phyloP scores from a whole-genome alignment of 129 eudicot genomes.

The Helichrysum umbraculigerum region DNA sequence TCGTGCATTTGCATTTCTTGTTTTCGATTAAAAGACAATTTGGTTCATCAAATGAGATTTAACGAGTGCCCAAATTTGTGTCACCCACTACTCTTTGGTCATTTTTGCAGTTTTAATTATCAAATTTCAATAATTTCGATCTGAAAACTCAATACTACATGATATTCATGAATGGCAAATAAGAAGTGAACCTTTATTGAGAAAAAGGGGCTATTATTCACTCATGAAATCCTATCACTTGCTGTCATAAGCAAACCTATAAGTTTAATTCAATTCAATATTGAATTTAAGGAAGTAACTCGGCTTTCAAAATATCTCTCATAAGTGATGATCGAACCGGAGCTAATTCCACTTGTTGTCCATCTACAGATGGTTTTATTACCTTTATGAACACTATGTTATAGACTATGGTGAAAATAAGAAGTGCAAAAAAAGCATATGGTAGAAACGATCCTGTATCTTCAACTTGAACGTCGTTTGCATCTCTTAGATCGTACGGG shows the following conservation, averaged over 20 bases:
- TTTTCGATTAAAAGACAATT: no score
- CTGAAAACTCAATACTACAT: not conserved
- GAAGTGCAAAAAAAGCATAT: slow-evolving; percentile 37
- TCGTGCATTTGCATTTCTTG: no score
- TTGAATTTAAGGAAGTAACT: slow-evolving; percentile 26
- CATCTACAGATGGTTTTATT: slow-evolving; percentile 60
- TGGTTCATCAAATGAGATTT: no score
- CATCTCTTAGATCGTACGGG: slow-evolving; percentile 18
- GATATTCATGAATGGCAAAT: not conserved
- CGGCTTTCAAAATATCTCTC: slow-evolving; percentile 28
- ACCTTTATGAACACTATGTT: slow-evolving; percentile 49
- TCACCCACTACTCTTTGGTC: no score
- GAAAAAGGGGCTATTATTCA: not conserved
- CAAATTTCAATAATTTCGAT: not conserved
- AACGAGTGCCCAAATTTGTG: no score
- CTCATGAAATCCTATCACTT: not conserved
- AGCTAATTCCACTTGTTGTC: slow-evolving; percentile 42
- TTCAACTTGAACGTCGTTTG: slow-evolving; percentile 19
- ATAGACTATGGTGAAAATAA: slow-evolving; percentile 60
- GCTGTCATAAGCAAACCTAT: not conserved
- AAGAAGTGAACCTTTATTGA: not conserved
- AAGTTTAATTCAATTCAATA: not conserved
- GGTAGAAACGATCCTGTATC: slow-evolving; percentile 47
- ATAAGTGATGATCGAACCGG: slow-evolving; percentile 31
- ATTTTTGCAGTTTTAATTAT: no score